These are phyloP conservation scores for Trichophyton simii DNA, from an alignment of 2,329 filamentous ascomycete genomes.

Conservation along the genomic window DNA sequence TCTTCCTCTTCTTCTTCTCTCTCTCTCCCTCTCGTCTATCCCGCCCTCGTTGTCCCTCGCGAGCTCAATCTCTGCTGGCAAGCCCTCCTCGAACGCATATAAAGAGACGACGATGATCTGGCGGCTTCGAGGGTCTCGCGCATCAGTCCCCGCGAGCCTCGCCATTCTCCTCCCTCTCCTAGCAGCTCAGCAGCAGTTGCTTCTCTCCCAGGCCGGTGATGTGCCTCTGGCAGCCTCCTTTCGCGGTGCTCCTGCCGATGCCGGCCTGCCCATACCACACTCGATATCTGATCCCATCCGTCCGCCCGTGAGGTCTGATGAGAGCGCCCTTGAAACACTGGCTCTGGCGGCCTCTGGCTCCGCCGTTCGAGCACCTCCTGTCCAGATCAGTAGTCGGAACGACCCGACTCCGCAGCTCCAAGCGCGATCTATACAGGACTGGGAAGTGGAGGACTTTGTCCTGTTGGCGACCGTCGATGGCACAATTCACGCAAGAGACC, in stretches of 20 bases:
- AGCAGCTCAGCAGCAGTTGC: conserved; percentile 54
- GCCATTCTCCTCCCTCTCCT: conserved; percentile 47
- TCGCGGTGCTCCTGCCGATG: conserved; percentile 13
- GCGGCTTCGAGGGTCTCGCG: conserved; percentile 49
- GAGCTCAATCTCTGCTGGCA: background rate
- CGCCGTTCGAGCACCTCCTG: conserved; percentile 85
- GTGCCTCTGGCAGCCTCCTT: conserved; percentile 20
- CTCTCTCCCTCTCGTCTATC: background rate
- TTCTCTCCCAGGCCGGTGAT: conserved; percentile 19
- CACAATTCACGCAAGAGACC: conserved; percentile 81
- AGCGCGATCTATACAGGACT: conserved; percentile 97
- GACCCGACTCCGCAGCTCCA: conserved; percentile 69
- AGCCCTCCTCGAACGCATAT: too few species aligned
- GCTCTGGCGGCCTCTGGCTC: conserved; percentile 63
- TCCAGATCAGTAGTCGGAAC: conserved; percentile 51
- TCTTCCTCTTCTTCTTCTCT: background rate
- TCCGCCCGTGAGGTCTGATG: conserved; percentile 40
- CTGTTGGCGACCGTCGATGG: conserved; percentile 99
- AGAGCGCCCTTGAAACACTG: conserved; percentile 94
- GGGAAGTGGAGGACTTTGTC: conserved; percentile 99
- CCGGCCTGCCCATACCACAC: conserved; percentile 12
- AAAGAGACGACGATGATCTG: conserved; percentile 43
- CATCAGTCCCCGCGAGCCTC: conserved; percentile 44
- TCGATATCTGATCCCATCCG: conserved; percentile 13
- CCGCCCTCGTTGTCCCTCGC: background rate